phyloP scores from a whole-genome alignment of 306 rosid genomes.

The Lupinus albus region DNA sequence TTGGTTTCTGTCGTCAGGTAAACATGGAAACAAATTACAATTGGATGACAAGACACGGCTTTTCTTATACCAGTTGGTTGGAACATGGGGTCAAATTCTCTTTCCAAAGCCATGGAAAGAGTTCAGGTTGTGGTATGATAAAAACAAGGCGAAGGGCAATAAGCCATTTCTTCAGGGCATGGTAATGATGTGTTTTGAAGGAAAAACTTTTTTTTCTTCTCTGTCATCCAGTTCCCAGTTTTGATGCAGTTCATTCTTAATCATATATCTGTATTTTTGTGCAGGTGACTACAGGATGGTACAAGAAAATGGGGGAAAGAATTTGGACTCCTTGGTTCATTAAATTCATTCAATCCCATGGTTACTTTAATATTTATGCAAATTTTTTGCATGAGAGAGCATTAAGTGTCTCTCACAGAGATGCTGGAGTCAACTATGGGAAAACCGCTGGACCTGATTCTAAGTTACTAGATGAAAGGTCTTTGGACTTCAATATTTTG shows the following conservation, averaged over 20 bases:
- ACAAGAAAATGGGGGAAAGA: conserved; percentile 86
- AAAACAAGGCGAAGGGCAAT: conserved; percentile 72
- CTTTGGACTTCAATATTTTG: conserved; percentile 62
- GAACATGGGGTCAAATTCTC: conserved; percentile 99
- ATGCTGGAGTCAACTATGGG: conserved; percentile 92
- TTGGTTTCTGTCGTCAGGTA: conserved; percentile 58
- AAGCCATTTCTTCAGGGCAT: conserved; percentile 87
- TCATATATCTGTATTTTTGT: conserved; percentile 39
- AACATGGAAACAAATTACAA: conserved; percentile 79
- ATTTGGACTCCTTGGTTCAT: conserved; percentile 99
- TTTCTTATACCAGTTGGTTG: conserved; percentile 87
- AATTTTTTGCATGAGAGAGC: conserved; percentile 81
- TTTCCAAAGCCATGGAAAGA: conserved; percentile 98
- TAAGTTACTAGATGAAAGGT: conserved; percentile 62
- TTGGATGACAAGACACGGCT: conserved; percentile 63
- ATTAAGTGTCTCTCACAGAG: conserved; percentile 89
- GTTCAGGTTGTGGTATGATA: conserved; percentile 94
- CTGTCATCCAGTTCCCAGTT: conserved; percentile 28
- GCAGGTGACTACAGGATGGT: conserved; percentile 95
- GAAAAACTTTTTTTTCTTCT: neutral
- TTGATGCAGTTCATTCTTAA: conserved; percentile 30
- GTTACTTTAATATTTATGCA: conserved; percentile 82
- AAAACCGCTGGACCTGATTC: conserved; percentile 98
- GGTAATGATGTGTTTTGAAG: conserved; percentile 50
- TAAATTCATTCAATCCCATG: conserved; percentile 79